These are phyloP conservation scores for Ceratocystis colombiana DNA, from an alignment of 2,329 filamentous ascomycete genomes.

Conservation along the genomic window DNA sequence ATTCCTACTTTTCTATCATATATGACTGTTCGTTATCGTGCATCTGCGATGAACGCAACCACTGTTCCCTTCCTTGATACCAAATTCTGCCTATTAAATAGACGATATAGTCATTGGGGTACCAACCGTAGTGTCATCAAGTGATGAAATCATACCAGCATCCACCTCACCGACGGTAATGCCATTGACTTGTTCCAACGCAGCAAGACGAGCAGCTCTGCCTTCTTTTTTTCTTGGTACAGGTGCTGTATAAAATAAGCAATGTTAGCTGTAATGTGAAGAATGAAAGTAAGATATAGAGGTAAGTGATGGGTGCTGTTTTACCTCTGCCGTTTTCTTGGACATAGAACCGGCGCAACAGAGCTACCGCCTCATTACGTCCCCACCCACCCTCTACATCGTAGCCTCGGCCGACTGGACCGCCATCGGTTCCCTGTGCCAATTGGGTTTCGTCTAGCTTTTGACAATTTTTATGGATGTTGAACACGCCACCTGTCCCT, in stretches of 20 bases:
- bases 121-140: constrained; percentile 17
- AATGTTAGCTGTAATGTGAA: neutral
- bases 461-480: constrained; percentile 50
- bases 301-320: constrained; percentile 26
- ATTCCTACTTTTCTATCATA: no score
- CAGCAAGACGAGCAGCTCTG: constrained; percentile 25
- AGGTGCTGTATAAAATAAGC: constrained; percentile 20
- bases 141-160: constrained; percentile 22
- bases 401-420: constrained; percentile 66
- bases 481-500: constrained; percentile 86
- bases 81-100: neutral
- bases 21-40: neutral
- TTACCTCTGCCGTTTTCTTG: constrained; percentile 90
- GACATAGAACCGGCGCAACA: constrained; percentile 89
- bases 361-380: constrained; percentile 82
- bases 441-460: constrained; percentile 24
- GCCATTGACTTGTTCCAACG: constrained; percentile 26
- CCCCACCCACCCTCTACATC: constrained; percentile 79
- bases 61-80: neutral
- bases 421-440: constrained; percentile 41
- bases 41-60: neutral
- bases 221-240: constrained; percentile 26
- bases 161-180: constrained; percentile 25
- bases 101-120: neutral
- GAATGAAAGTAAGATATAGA: neutral